Evolutionary conservation across 306 rosid genomes (phyloP).

Genomic region (Begonia peltatifolia): DNA sequence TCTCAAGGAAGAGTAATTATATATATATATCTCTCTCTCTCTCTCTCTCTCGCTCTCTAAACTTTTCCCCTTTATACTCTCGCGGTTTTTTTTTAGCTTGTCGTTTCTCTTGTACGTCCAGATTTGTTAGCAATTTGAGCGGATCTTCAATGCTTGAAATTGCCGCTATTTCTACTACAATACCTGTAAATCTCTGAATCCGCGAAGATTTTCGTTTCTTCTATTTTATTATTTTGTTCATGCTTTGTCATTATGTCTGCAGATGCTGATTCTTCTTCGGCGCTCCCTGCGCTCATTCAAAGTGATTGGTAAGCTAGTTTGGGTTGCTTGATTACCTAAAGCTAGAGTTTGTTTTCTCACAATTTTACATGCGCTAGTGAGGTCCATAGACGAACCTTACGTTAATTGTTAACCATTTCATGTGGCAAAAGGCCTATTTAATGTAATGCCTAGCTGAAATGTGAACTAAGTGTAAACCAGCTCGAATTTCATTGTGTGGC

Average conservation of each 20-base stretch:
- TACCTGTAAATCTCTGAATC: constrained; percentile 17
- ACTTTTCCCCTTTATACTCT: neutral
- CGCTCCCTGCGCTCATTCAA: constrained; percentile 14
- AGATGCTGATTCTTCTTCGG: constrained; percentile 37
- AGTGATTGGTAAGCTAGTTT: constrained; percentile 12
- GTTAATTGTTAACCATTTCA: too few relatives aligned
- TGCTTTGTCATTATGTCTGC: constrained; percentile 1
- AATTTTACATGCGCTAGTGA: too few relatives aligned
- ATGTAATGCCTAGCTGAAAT: too few relatives aligned
- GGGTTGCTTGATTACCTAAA: neutral
- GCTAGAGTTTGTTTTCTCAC: neutral
- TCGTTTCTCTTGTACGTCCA: constrained; percentile 5
- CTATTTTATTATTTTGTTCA: neutral
- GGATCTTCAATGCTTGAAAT: constrained; percentile 61
- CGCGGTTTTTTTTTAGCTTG: constrained; percentile 5
- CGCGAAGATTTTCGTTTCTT: neutral
- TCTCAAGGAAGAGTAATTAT: constrained; percentile 67
- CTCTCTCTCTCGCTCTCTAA: constrained; percentile 1
- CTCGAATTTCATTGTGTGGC: too few relatives aligned
- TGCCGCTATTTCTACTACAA: constrained; percentile 20
- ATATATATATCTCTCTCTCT: constrained; percentile 8
- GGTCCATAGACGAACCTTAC: too few relatives aligned
- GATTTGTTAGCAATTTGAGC: constrained; percentile 51
- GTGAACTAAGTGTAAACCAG: too few relatives aligned
- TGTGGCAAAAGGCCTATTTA: too few relatives aligned